phyloP scores from a whole-genome alignment of 1,284 basidiomycete species.

The Kwoniella shivajii region DNA sequence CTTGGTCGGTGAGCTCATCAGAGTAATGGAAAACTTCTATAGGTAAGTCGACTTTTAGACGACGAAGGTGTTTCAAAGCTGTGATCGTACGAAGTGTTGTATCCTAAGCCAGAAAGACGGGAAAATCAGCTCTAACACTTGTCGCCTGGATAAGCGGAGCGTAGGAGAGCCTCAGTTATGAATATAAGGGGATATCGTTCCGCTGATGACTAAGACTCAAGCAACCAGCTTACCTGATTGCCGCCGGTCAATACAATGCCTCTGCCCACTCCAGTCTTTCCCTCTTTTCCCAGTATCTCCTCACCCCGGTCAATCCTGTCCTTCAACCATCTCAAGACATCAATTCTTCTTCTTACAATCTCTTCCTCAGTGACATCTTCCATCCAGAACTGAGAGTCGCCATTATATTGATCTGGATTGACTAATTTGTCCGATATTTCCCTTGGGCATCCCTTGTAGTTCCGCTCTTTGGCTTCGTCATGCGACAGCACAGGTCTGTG shows the following conservation, averaged over 20 bases:
- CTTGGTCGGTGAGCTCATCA: constrained; percentile 47
- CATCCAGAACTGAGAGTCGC: constrained; percentile 50
- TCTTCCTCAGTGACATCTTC: constrained; percentile 33
- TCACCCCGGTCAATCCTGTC: constrained; percentile 36
- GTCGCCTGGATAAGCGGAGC: too few relatives aligned
- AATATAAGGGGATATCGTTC: too few relatives aligned
- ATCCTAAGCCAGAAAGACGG: constrained; percentile 40
- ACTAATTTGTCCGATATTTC: constrained; percentile 41
- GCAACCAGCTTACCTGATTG: constrained; percentile 45
- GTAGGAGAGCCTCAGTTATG: too few relatives aligned
- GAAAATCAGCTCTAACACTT: not conserved
- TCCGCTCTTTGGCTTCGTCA: constrained; percentile 21
- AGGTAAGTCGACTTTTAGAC: constrained; percentile 48
- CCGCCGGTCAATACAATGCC: constrained; percentile 57
- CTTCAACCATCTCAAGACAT: constrained; percentile 48
- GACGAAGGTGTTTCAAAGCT: constrained; percentile 48
- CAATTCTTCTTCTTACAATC: constrained; percentile 41
- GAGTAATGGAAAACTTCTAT: constrained; percentile 57
- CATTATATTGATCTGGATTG: constrained; percentile 53
- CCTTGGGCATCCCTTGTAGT: constrained; percentile 39
- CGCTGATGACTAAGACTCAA: not conserved
- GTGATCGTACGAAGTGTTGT: constrained; percentile 52
- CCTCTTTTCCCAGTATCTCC: constrained; percentile 29
- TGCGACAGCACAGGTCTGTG: constrained; percentile 34
- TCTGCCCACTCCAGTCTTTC: constrained; percentile 31